A percentile compares a stretch with the other conserved stretches of the same genome.
Conservation (phyloP, 306 rosid species). For the Lathyrus oleraceus region DNA sequence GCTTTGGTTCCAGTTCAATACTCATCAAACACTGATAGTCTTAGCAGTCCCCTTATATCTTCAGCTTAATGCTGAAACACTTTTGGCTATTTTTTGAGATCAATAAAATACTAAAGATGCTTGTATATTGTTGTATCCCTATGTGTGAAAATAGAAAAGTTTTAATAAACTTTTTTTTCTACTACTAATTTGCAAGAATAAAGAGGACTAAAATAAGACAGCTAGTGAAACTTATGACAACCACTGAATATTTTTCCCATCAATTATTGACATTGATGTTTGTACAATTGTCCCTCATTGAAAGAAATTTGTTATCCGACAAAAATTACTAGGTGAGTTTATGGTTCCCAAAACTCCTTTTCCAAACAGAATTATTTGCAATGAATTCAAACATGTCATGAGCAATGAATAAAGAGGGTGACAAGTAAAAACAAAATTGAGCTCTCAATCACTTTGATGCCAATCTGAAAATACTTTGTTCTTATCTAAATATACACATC, state of each 20-base stretch:
- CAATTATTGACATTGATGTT: conserved; percentile 43
- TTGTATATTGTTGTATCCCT: neutral
- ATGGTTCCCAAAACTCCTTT: conserved; percentile 47
- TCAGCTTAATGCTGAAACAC: conserved; percentile 38
- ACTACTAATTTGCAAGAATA: neutral
- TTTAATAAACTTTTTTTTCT: neutral
- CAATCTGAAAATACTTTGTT: conserved; percentile 33
- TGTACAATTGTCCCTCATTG: conserved; percentile 40
- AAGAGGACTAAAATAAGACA: conserved; percentile 1
- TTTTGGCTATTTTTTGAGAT: conserved; percentile 13
- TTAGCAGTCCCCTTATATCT: conserved; percentile 62
- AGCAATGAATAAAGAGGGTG: conserved; percentile 39
- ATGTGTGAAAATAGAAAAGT: neutral
- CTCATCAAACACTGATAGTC: conserved; percentile 46
- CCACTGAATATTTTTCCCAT: conserved; percentile 25
- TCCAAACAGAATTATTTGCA: conserved; percentile 35
- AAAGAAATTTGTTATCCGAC: conserved; percentile 44
- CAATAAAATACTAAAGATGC: neutral
- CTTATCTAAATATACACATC: conserved; percentile 25
- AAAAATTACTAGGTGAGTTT: conserved; percentile 37
- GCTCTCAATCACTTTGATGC: conserved; percentile 43
- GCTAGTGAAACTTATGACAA: conserved; percentile 23
- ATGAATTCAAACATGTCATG: conserved; percentile 47
- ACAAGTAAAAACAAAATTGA: conserved; percentile 44
- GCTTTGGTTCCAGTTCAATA: conserved; percentile 61